phyloP scores from a whole-genome alignment of 1,284 basidiomycete genomes.

The Ustilago shanxiensis region DNA sequence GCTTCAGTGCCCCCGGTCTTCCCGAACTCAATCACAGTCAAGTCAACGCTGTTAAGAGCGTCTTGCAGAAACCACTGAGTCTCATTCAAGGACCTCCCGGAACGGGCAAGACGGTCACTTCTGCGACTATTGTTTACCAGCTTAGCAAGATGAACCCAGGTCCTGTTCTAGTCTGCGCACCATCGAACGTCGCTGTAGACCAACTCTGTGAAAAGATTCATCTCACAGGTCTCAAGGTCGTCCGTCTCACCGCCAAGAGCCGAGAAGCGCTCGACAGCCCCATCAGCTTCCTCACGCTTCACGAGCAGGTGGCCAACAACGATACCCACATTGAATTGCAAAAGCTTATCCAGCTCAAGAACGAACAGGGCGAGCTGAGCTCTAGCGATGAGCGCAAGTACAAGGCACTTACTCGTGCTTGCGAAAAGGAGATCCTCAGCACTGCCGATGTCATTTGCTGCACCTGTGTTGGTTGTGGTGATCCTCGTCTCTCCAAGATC shows the following conservation, averaged over 20 bases:
- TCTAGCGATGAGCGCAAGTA: constrained; percentile 97
- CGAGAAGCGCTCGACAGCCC: constrained; percentile 96
- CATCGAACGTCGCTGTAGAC: constrained; percentile 99
- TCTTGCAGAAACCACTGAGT: constrained; percentile 96
- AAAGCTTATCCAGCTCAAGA: constrained; percentile 97
- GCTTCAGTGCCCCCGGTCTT: constrained; percentile 94
- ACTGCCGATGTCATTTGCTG: constrained; percentile 98
- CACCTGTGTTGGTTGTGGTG: constrained; percentile 97
- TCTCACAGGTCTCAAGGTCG: constrained; percentile 94
- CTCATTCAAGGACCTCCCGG: constrained; percentile 96
- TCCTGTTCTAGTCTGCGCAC: constrained; percentile 97
- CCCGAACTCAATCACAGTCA: constrained; percentile 99
- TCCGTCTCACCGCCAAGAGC: constrained; percentile 96
- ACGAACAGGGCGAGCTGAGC: constrained; percentile 95
- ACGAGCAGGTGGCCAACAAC: constrained; percentile 96
- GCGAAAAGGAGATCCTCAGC: constrained; percentile 95
- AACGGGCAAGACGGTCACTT: constrained; percentile 99
- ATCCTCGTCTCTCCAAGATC: constrained; percentile 92
- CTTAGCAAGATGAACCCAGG: constrained; percentile 99
- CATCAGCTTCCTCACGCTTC: constrained; percentile 91
- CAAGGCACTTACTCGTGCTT: constrained; percentile 91
- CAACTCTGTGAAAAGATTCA: constrained; percentile 99
- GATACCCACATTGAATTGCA: constrained; percentile 82
- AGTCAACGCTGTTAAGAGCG: constrained; percentile 98
- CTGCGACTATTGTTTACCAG: constrained; percentile 99